phyloP scores from a whole-genome alignment of 75 land plant species.

The Picea sitchensis region DNA sequence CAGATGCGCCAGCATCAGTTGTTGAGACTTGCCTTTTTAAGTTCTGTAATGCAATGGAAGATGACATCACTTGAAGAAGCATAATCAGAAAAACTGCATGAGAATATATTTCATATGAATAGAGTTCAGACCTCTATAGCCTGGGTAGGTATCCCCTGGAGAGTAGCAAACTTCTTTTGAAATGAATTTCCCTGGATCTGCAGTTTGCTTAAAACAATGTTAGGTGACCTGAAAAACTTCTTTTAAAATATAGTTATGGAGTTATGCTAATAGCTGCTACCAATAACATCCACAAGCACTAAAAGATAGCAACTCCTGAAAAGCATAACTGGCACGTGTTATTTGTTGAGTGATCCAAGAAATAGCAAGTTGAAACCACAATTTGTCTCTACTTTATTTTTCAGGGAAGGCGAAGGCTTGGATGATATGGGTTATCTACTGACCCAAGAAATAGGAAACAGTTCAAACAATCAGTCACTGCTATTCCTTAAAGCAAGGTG shows the following conservation, averaged over 20 bases:
- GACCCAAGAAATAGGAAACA: background rate
- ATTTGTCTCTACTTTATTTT: background rate
- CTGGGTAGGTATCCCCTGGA: slow-evolving; percentile 50
- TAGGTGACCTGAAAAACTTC: background rate
- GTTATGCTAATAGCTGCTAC: background rate
- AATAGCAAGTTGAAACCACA: background rate
- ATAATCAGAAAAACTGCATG: background rate
- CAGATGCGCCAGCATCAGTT: slow-evolving; percentile 8
- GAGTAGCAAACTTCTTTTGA: slow-evolving; percentile 53
- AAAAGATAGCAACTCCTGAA: background rate
- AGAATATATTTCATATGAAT: slow-evolving; percentile 1
- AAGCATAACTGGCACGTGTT: background rate
- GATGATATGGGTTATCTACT: background rate
- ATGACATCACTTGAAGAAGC: background rate
- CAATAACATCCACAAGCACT: background rate
- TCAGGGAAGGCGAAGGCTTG: background rate
- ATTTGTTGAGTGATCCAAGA: no score
- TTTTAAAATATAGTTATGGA: background rate
- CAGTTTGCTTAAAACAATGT: background rate
- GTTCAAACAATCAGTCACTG: no score
- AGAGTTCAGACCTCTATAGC: slow-evolving; percentile 42
- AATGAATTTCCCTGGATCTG: slow-evolving; percentile 89
- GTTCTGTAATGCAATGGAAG: background rate
- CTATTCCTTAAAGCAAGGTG: no score
- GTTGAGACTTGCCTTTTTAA: slow-evolving; percentile 12